These are phyloP conservation scores for Alternaria dauci DNA, from an alignment of 2,329 filamentous ascomycete species.

Conservation along the genomic window DNA sequence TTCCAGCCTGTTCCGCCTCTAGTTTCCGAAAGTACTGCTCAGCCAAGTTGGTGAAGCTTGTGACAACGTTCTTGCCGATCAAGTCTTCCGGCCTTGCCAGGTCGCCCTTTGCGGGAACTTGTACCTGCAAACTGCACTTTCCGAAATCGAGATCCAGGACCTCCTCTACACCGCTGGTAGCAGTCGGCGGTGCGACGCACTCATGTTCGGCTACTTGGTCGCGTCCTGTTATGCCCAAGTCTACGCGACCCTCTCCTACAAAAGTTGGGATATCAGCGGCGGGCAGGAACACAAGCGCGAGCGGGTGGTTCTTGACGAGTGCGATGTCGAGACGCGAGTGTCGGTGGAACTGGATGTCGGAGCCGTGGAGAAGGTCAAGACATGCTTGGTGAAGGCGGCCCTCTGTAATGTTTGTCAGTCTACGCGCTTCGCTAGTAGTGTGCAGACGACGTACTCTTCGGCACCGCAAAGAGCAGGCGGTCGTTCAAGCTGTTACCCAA, in stretches of 20 bases:
- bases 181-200: slow-evolving; percentile 62
- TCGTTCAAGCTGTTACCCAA: slow-evolving; percentile 78
- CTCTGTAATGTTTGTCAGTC: slow-evolving; percentile 64
- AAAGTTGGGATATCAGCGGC: slow-evolving; percentile 98
- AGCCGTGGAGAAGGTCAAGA: slow-evolving; percentile 89
- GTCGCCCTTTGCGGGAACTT: slow-evolving; percentile 85
- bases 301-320: slow-evolving; percentile 93
- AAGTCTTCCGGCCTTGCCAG: slow-evolving; percentile 77
- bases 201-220: slow-evolving; percentile 95
- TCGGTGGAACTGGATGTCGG: slow-evolving; percentile 95
- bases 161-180: slow-evolving; percentile 72
- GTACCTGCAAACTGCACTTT: slow-evolving; percentile 91
- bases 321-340: slow-evolving; percentile 97
- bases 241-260: slow-evolving; percentile 91
- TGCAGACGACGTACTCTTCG: slow-evolving; percentile 78
- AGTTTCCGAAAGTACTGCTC: slow-evolving; percentile 83
- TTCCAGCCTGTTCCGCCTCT: slow-evolving; percentile 62
- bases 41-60: slow-evolving; percentile 89
- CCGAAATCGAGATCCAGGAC: slow-evolving; percentile 93
- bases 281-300: slow-evolving; percentile 95
- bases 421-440: background rate
- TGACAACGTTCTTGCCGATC: slow-evolving; percentile 91
- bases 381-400: slow-evolving; percentile 88
- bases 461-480: slow-evolving; percentile 94
- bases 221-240: slow-evolving; percentile 91